Conservation (phyloP, 2,329 filamentous ascomycete species). For the Trichophyton schoenleinii region DNA sequence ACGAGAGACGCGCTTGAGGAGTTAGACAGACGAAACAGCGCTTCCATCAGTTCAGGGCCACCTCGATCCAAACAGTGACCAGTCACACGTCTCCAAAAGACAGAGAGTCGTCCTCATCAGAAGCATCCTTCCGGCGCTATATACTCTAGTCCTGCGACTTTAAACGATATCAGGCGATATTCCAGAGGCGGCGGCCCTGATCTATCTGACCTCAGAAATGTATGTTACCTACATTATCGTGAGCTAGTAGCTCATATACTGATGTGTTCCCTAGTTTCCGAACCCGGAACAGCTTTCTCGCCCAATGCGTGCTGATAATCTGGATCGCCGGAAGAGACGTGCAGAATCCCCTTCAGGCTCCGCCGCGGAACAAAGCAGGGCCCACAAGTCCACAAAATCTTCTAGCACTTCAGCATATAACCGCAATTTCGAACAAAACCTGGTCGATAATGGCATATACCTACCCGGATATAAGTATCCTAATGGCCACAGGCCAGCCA, state of each 20-base stretch:
- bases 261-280: neutral
- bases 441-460: neutral
- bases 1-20: conserved; percentile 15
- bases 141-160: neutral
- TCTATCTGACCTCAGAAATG: neutral
- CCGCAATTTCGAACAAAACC: neutral
- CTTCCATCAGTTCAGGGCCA: neutral
- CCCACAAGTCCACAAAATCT: neutral
- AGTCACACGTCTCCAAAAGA: conserved; percentile 8
- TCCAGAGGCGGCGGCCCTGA: neutral
- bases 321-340: neutral
- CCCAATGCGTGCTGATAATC: neutral
- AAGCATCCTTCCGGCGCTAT: neutral
- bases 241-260: neutral
- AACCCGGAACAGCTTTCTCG: neutral
- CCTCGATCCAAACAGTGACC: neutral
- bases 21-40: conserved; percentile 15
- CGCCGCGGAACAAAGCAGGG: neutral
- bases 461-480: neutral
- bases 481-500: neutral
- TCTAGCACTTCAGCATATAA: neutral
- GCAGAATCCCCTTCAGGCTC: neutral
- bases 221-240: neutral
- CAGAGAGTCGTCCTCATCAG: conserved; percentile 6
- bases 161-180: neutral